phyloP scores from a whole-genome alignment of 2,329 filamentous ascomycete species.

The Cylindrodendrum hubeiense region DNA sequence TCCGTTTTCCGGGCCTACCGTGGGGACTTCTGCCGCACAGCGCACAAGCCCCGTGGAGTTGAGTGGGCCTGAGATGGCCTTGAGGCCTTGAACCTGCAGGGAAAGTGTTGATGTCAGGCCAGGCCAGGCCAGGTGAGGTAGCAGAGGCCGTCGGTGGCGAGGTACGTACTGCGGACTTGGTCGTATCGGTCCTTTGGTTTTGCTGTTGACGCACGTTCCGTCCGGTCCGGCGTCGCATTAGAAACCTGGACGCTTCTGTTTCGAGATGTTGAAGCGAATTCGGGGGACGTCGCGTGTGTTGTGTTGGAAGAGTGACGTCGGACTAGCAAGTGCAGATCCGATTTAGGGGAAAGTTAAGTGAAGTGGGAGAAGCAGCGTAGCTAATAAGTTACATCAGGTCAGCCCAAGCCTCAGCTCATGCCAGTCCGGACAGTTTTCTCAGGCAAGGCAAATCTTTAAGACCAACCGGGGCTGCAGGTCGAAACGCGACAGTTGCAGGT shows the following conservation, averaged over 20 bases:
- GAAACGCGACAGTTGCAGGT: not conserved
- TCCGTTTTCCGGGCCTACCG: slow-evolving; percentile 29
- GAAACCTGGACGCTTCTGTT: not conserved
- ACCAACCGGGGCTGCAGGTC: not conserved
- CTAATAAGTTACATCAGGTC: slow-evolving; percentile 21
- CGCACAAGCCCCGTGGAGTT: slow-evolving; percentile 25
- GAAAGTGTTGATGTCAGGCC: slow-evolving; percentile 16
- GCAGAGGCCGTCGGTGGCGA: slow-evolving; percentile 4
- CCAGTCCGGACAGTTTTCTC: not conserved
- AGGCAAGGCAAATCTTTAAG: slow-evolving; percentile 3
- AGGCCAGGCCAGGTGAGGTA: slow-evolving; percentile 14
- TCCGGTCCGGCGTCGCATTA: not conserved
- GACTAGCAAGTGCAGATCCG: not conserved
- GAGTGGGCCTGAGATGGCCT: slow-evolving; percentile 19
- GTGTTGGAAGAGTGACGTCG: not conserved
- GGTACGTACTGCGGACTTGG: slow-evolving; percentile 3
- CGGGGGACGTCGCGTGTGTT: not conserved
- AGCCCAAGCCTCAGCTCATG: slow-evolving; percentile 16
- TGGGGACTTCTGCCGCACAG: slow-evolving; percentile 22
- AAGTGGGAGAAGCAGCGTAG: slow-evolving; percentile 1
- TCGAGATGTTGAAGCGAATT: not conserved
- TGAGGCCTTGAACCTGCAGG: slow-evolving; percentile 13
- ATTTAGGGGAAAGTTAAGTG: not conserved
- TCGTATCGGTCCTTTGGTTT: slow-evolving; percentile 8
- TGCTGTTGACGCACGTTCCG: not conserved